Percentiles rank a stretch among this genome's conserved stretches.
Conservation (phyloP, 805 yeast species). For the Candida vaughaniae region DNA sequence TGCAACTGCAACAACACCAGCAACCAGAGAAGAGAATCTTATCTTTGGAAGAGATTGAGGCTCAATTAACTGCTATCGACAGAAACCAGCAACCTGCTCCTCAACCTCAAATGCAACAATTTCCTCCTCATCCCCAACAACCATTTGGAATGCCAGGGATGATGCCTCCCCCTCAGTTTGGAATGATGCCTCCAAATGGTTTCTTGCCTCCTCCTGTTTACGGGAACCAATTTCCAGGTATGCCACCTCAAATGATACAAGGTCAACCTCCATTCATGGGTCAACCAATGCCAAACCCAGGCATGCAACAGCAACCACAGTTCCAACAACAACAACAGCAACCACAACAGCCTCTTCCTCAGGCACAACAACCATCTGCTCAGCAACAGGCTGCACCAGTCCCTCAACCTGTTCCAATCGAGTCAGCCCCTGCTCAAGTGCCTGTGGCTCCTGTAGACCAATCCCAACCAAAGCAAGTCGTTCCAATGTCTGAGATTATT, state of each 20-base stretch:
- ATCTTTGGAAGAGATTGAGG: constrained; percentile 83
- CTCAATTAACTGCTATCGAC: constrained; percentile 58
- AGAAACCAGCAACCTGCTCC: constrained; percentile 22
- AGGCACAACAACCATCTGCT: constrained; percentile 3
- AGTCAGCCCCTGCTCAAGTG: not conserved
- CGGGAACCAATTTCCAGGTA: constrained; percentile 15
- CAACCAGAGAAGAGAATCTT: constrained; percentile 46
- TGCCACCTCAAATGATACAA: constrained; percentile 15
- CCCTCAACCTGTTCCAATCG: constrained; percentile 4
- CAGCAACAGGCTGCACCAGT: constrained; percentile 3
- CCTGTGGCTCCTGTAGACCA: constrained; percentile 3
- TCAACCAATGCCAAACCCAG: constrained; percentile 5
- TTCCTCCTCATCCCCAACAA: constrained; percentile 35
- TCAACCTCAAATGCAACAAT: constrained; percentile 22
- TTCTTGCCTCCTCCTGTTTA: constrained; percentile 16
- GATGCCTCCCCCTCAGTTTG: constrained; percentile 34
- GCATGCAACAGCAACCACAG: constrained; percentile 12
- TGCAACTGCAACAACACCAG: constrained; percentile 20
- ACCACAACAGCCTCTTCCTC: constrained; percentile 6
- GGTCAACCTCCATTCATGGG: constrained; percentile 16
- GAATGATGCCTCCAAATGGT: constrained; percentile 18
- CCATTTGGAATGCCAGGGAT: constrained; percentile 39
- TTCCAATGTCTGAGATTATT: constrained; percentile 13
- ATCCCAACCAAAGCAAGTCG: constrained; percentile 5
- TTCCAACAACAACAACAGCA: constrained; percentile 11